Evolutionary conservation across 192 early-diverging fungal species (phyloP).

Genomic region (Glomus cerebriforme): DNA sequence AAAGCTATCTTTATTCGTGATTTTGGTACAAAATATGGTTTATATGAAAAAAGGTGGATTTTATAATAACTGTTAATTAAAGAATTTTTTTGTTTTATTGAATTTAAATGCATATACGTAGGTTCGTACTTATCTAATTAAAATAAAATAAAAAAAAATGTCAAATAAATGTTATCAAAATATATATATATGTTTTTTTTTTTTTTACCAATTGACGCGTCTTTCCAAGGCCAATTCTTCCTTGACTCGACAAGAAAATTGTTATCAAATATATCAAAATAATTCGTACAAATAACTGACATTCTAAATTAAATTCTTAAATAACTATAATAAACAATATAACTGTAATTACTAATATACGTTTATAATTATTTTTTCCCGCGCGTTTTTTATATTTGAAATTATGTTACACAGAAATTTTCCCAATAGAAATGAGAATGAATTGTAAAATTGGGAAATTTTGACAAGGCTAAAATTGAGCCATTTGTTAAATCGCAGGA

Average conservation of each 20-base stretch:
- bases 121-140: conserved; percentile 1
- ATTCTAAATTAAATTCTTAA: too few species aligned
- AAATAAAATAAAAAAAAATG: too few species aligned
- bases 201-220: neutral
- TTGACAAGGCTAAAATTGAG: too few species aligned
- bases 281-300: neutral
- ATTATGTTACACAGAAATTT: too few species aligned
- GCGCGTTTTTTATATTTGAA: too few species aligned
- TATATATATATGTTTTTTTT: neutral
- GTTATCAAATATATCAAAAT: neutral
- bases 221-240: conserved; percentile 7
- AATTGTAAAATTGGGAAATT: too few species aligned
- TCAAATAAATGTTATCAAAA: neutral
- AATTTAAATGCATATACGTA: neutral
- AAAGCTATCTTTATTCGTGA: conserved; percentile 6
- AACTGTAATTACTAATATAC: too few species aligned
- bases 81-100: neutral
- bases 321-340: too few species aligned
- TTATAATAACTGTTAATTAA: neutral
- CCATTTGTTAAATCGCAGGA: too few species aligned
- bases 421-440: too few species aligned
- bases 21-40: neutral
- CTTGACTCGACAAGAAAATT: neutral
- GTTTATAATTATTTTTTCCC: too few species aligned
- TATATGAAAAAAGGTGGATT: neutral